Evolutionary conservation across 2,329 filamentous ascomycete genomes (phyloP).

Genomic region (Drechslerella stenobrocha): DNA sequence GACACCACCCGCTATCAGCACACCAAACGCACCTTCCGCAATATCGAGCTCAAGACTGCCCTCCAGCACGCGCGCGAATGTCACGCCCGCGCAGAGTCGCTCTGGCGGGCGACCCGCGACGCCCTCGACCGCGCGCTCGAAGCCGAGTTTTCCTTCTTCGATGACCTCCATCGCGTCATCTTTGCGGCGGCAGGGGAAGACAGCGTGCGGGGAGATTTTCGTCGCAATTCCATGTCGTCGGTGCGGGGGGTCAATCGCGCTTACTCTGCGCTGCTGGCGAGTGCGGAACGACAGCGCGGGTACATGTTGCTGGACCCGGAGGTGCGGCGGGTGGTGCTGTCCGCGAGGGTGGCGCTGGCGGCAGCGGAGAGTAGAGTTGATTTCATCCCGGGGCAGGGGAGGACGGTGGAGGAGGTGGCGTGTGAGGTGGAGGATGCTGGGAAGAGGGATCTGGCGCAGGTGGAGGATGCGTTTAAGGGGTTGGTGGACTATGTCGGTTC

Average conservation of each 20-base stretch:
- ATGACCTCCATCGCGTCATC: conserved; percentile 35
- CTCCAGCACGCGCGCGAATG: conserved; percentile 29
- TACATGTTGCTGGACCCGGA: conserved; percentile 26
- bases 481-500: conserved; percentile 33
- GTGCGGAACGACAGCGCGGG: conserved; percentile 27
- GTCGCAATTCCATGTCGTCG: too few relatives aligned
- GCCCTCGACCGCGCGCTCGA: conserved; percentile 30
- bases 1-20: conserved; percentile 35
- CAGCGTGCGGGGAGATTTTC: too few relatives aligned
- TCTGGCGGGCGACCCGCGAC: conserved; percentile 19
- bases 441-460: conserved; percentile 10
- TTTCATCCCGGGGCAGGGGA: conserved; percentile 31
- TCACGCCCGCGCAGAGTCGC: conserved; percentile 21
- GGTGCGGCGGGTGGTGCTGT: conserved; percentile 15
- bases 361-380: conserved; percentile 26
- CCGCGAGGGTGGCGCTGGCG: conserved; percentile 18
- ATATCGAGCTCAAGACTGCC: conserved; percentile 23
- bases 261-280: conserved; percentile 29
- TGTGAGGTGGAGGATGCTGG: conserved; percentile 6
- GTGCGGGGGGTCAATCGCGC: conserved; percentile 34
- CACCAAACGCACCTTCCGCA: conserved; percentile 40
- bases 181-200: conserved; percentile 22
- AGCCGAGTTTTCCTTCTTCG: conserved; percentile 43
- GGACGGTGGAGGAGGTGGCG: conserved; percentile 10
- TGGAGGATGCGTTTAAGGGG: conserved; percentile 28